Conservation (phyloP, 306 rosid species). For the Neltuma alba region DNA sequence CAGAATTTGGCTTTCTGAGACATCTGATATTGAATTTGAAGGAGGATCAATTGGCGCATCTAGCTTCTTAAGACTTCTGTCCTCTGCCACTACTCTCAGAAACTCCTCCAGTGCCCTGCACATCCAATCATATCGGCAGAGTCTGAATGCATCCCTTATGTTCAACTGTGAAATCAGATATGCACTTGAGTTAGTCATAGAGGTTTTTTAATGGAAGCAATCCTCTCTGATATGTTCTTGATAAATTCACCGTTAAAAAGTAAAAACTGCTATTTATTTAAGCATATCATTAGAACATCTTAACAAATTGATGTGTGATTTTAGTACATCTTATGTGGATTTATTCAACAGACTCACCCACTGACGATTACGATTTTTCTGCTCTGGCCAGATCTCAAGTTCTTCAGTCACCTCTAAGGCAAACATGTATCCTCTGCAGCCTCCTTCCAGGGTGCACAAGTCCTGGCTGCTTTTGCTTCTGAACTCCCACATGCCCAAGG, state of each 20-base stretch:
- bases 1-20: slow-evolving; percentile 46
- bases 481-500: slow-evolving; percentile 85
- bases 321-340: neutral
- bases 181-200: slow-evolving; percentile 22
- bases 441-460: slow-evolving; percentile 64
- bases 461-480: slow-evolving; percentile 83
- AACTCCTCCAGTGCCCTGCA: slow-evolving; percentile 67
- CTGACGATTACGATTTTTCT: slow-evolving; percentile 62
- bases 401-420: slow-evolving; percentile 85
- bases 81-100: slow-evolving; percentile 58
- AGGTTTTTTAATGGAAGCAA: neutral
- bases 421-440: slow-evolving; percentile 88
- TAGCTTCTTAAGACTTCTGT: slow-evolving; percentile 27
- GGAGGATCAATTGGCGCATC: slow-evolving; percentile 27
- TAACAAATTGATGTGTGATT: neutral
- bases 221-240: slow-evolving; percentile 24
- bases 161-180: slow-evolving; percentile 48
- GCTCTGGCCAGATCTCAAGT: slow-evolving; percentile 82
- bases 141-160: slow-evolving; percentile 64
- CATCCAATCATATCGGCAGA: slow-evolving; percentile 92
- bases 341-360: slow-evolving; percentile 58
- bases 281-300: neutral
- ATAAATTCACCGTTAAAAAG: slow-evolving; percentile 11
- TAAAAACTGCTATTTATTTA: neutral
- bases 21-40: slow-evolving; percentile 38